Percentiles rank a stretch among this genome's conserved stretches.
Conservation (phyloP, 139 green algal species). For the Chlamydomonas sp. region DNA sequence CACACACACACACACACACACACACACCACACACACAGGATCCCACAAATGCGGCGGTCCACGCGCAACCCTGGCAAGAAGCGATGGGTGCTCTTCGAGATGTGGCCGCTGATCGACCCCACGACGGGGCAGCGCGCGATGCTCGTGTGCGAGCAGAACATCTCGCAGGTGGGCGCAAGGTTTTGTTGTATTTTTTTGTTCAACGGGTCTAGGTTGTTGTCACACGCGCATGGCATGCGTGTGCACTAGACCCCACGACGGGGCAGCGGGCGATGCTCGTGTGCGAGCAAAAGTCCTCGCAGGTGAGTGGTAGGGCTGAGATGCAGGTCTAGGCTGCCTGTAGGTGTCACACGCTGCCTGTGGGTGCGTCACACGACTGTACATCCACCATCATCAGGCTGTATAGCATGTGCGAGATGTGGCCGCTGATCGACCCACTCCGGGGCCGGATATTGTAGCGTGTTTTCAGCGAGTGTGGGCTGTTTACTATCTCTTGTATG, state of each 20-base stretch:
- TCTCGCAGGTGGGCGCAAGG: conserved; percentile 26
- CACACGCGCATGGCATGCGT: too few species aligned
- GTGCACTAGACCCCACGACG: conserved; percentile 44
- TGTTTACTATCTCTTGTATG: too few species aligned
- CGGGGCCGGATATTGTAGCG: too few species aligned
- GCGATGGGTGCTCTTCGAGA: conserved; percentile 56
- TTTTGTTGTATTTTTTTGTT: too few species aligned
- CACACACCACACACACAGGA: conserved; percentile 18
- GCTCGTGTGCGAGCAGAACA: conserved; percentile 56
- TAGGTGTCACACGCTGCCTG: too few species aligned
- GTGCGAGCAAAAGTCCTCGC: conserved; percentile 53
- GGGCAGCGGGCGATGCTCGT: conserved; percentile 40
- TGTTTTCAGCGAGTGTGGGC: too few species aligned
- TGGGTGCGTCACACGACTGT: too few species aligned
- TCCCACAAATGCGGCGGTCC: conserved; percentile 48
- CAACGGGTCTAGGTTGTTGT: too few species aligned
- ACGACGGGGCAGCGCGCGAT: conserved; percentile 36
- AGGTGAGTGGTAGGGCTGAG: conserved; percentile 9
- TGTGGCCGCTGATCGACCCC: conserved; percentile 50
- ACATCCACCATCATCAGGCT: too few species aligned
- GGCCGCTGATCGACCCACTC: too few species aligned
- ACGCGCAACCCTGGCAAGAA: conserved; percentile 50
- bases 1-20: conserved; percentile 14
- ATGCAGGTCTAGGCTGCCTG: too few species aligned
- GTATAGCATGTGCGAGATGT: too few species aligned